A percentile compares a stretch with the other conserved stretches of the same genome.
Conservation (phyloP, 2,329 filamentous ascomycete genomes). For the Rutstroemia sp. region DNA sequence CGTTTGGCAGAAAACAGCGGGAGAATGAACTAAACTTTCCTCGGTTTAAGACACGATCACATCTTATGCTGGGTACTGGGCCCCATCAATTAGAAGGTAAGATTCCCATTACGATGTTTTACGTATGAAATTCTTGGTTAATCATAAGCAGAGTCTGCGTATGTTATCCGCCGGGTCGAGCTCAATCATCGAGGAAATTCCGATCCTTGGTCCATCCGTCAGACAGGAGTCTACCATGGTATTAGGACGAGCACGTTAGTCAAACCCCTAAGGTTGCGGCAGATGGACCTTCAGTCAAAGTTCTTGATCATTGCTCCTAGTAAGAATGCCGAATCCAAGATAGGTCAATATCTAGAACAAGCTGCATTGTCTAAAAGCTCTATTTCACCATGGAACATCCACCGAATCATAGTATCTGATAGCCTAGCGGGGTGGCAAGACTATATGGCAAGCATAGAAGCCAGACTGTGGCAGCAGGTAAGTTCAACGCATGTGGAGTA, state of each 20-base stretch:
- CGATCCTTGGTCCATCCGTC: conserved; percentile 32
- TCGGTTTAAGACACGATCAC: background rate
- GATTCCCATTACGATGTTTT: too few species aligned
- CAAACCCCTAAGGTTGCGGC: background rate
- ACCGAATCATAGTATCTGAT: conserved; percentile 15
- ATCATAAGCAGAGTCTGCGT: conserved; percentile 11
- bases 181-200: conserved; percentile 7
- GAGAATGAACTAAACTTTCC: conserved; percentile 23
- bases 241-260: background rate
- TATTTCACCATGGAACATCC: conserved; percentile 12
- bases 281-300: background rate
- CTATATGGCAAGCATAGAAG: conserved; percentile 18
- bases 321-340: conserved; percentile 1
- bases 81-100: background rate
- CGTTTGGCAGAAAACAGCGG: conserved; percentile 15
- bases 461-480: conserved; percentile 10
- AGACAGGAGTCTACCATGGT: conserved; percentile 32
- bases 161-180: conserved; percentile 18
- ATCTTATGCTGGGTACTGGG: background rate
- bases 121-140: background rate
- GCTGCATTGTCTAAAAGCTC: background rate
- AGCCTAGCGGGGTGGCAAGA: conserved; percentile 15
- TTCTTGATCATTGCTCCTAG: conserved; percentile 16
- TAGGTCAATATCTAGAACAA: background rate
- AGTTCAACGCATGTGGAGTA: background rate